Evolutionary conservation across 352 stramenopile species (phyloP).

Genomic region (Pythium utonaiense): DNA sequence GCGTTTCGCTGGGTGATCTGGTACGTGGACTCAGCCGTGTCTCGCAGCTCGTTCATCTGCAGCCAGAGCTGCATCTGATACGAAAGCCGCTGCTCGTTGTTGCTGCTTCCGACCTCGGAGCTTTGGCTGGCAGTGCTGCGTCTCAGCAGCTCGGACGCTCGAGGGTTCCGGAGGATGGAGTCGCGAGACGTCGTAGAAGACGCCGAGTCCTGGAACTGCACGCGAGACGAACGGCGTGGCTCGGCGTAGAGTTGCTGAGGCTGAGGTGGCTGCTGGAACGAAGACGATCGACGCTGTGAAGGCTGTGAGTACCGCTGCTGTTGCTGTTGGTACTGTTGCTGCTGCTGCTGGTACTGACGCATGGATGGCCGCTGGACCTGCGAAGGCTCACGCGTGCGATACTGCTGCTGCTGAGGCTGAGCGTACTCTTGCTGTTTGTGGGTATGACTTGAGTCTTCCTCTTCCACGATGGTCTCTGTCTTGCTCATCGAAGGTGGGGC

Average conservation of each 20-base stretch:
- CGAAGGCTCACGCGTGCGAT: neutral
- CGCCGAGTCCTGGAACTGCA: slow-evolving; percentile 8
- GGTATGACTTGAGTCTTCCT: neutral
- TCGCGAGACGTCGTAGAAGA: neutral
- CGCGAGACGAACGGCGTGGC: slow-evolving; percentile 7
- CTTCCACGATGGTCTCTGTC: slow-evolving; percentile 17
- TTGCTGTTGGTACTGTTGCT: neutral
- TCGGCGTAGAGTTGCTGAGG: neutral
- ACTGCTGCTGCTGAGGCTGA: slow-evolving; percentile 1
- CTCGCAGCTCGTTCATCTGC: slow-evolving; percentile 71
- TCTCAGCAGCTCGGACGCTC: slow-evolving; percentile 13
- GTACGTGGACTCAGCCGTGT: slow-evolving; percentile 61
- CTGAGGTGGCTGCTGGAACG: neutral
- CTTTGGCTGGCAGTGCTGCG: neutral
- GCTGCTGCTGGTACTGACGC: slow-evolving; percentile 10
- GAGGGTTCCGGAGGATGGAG: neutral
- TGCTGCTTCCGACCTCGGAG: neutral
- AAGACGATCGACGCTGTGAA: slow-evolving; percentile 3
- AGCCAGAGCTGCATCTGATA: slow-evolving; percentile 70
- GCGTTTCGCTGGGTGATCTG: slow-evolving; percentile 57
- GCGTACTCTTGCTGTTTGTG: neutral
- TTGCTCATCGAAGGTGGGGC: slow-evolving; percentile 14
- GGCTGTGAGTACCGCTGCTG: slow-evolving; percentile 6
- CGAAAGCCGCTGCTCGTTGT: slow-evolving; percentile 24
- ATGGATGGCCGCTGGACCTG: neutral